phyloP scores from a whole-genome alignment of 257 asterid species.

The Buddleja alternifolia region DNA sequence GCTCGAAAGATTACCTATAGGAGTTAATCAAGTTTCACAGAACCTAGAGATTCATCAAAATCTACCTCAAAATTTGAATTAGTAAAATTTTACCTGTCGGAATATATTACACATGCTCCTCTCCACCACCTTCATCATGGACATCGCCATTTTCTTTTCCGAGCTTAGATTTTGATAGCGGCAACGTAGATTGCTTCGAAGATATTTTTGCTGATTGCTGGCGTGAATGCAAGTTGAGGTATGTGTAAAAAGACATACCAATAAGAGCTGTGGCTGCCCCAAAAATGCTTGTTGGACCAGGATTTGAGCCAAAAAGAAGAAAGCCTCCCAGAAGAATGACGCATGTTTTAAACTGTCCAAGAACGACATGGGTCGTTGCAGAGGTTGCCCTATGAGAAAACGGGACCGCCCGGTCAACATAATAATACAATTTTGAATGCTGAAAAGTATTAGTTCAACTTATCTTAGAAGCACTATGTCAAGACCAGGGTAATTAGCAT shows the following conservation, averaged over 20 bases:
- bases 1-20: neutral
- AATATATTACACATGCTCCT: slow-evolving; percentile 52
- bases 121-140: slow-evolving; percentile 50
- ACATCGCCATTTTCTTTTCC: slow-evolving; percentile 68
- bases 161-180: slow-evolving; percentile 74
- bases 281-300: slow-evolving; percentile 74
- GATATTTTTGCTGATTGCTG: slow-evolving; percentile 51
- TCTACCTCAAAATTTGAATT: slow-evolving; percentile 13
- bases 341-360: slow-evolving; percentile 97
- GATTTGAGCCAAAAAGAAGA: slow-evolving; percentile 84
- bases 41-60: slow-evolving; percentile 1
- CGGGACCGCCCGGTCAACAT: too few relatives aligned
- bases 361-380: slow-evolving; percentile 97
- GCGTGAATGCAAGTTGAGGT: slow-evolving; percentile 70
- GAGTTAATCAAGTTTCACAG: slow-evolving; percentile 6
- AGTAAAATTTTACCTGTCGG: neutral
- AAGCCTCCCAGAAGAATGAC: slow-evolving; percentile 92
- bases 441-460: too few relatives aligned
- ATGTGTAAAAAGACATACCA: slow-evolving; percentile 89
- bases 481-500: too few relatives aligned
- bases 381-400: slow-evolving; percentile 71
- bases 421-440: too few relatives aligned
- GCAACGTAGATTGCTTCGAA: slow-evolving; percentile 56
- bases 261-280: slow-evolving; percentile 83
- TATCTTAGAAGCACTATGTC: too few relatives aligned